Percentiles rank a stretch among this genome's conserved stretches.
Conservation (phyloP, 1,139 yeast genomes). For the Lodderomyces jiufengensis region DNA sequence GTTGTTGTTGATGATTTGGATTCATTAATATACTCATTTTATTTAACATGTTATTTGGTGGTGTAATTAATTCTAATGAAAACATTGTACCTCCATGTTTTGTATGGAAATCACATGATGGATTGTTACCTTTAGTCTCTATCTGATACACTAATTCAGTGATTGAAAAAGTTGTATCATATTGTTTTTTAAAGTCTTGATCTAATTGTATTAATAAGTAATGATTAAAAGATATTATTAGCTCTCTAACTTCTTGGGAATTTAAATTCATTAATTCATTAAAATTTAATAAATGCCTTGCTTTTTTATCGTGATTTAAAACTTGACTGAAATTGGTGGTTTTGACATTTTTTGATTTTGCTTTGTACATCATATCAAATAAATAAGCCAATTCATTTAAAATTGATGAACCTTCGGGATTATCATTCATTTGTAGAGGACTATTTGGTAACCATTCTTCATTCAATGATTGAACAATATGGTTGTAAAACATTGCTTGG, state of each 20-base stretch:
- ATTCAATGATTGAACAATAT: constrained; percentile 52
- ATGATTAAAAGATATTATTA: constrained; percentile 55
- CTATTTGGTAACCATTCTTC: constrained; percentile 55
- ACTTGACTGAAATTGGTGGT: constrained; percentile 64
- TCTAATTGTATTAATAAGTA: constrained; percentile 53
- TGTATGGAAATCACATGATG: constrained; percentile 34
- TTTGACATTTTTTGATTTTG: constrained; percentile 66
- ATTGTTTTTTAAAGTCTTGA: constrained; percentile 42
- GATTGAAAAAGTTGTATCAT: constrained; percentile 7
- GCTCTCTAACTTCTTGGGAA: constrained; percentile 32
- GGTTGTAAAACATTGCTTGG: constrained; percentile 67
- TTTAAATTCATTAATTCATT: constrained; percentile 41
- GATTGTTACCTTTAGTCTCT: constrained; percentile 27
- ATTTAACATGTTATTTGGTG: constrained; percentile 26
- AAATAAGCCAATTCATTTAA: constrained; percentile 83
- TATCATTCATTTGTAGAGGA: constrained; percentile 23
- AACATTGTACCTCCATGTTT: constrained; percentile 20
- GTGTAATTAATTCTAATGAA: constrained; percentile 33
- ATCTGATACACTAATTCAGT: constrained; percentile 37
- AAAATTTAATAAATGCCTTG: constrained; percentile 50
- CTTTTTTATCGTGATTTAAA: constrained; percentile 45
- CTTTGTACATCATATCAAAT: constrained; percentile 86
- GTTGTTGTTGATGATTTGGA: constrained; percentile 11
- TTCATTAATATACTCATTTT: constrained; percentile 25
- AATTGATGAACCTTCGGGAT: constrained; percentile 50